Evolutionary conservation across 169 alveolate genomes (phyloP).

Genomic region (Plasmodium reichenowi): DNA sequence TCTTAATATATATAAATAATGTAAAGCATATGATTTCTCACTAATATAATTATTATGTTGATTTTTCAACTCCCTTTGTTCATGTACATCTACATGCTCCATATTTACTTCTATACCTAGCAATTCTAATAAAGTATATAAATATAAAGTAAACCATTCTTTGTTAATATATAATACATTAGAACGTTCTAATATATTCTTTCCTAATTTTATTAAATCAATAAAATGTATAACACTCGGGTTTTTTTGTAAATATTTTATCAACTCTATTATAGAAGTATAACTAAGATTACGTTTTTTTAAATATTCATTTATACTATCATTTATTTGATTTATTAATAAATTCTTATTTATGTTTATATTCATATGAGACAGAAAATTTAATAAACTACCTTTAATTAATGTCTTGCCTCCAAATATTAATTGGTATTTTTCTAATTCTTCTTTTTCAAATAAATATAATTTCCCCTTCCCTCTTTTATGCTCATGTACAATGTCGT

Average conservation of each 20-base stretch:
- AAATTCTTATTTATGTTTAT: neutral
- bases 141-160: conserved; percentile 6
- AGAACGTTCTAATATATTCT: conserved; percentile 16
- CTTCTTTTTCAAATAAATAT: conserved; percentile 27
- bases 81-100: neutral
- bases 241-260: conserved; percentile 20
- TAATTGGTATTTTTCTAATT: neutral
- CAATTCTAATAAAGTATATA: conserved; percentile 17
- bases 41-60: neutral
- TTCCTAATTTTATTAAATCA: conserved; percentile 29
- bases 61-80: neutral
- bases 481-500: conserved; percentile 7
- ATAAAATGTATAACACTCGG: conserved; percentile 6
- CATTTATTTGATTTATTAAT: neutral
- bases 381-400: conserved; percentile 23
- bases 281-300: conserved; percentile 11
- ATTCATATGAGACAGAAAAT: conserved; percentile 13
- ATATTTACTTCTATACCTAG: conserved; percentile 26
- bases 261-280: conserved; percentile 30
- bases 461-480: neutral
- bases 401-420: neutral
- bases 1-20: conserved; percentile 25
- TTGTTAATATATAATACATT: conserved; percentile 1
- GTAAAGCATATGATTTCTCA: conserved; percentile 1
- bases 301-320: neutral